A percentile compares a stretch with the other conserved stretches of the same genome.
phyloP scores from a whole-genome alignment of 2,329 filamentous ascomycete species.

The Aspergillus hortae region DNA sequence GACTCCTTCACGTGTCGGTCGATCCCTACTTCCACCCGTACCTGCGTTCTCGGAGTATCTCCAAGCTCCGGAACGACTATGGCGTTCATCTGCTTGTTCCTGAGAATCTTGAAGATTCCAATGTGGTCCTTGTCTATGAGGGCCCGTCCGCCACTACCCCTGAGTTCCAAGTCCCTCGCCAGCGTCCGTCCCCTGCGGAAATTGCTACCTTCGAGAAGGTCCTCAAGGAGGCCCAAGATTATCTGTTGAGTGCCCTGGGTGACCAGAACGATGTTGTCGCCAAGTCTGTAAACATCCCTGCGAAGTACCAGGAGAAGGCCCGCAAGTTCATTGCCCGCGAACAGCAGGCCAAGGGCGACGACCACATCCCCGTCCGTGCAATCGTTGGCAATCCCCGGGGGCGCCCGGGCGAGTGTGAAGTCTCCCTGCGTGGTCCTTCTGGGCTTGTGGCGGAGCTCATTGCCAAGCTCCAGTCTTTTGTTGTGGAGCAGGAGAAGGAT shows the following conservation, averaged over 20 bases:
- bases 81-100: conserved; percentile 49
- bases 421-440: conserved; percentile 74
- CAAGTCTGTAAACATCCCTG: conserved; percentile 51
- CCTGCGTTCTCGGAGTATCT: conserved; percentile 38
- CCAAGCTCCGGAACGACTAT: conserved; percentile 39
- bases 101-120: conserved; percentile 40
- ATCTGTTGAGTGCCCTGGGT: conserved; percentile 52
- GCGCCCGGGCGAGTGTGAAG: conserved; percentile 38
- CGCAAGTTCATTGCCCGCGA: conserved; percentile 57
- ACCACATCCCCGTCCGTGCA: conserved; percentile 56
- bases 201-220: conserved; percentile 54
- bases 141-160: conserved; percentile 40
- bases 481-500: conserved; percentile 84
- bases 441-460: conserved; percentile 69
- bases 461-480: conserved; percentile 70
- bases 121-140: conserved; percentile 51
- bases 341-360: conserved; percentile 48
- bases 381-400: conserved; percentile 41
- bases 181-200: conserved; percentile 54
- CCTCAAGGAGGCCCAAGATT: conserved; percentile 57
- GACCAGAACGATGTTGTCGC: conserved; percentile 55
- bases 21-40: conserved; percentile 50
- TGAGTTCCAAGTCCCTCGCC: conserved; percentile 54
- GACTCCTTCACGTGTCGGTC: conserved; percentile 42
- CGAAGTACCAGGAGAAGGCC: conserved; percentile 63